Evolutionary conservation across 495 filamentous ascomycete species (phyloP).

Genomic region (Tuber magnatum): DNA sequence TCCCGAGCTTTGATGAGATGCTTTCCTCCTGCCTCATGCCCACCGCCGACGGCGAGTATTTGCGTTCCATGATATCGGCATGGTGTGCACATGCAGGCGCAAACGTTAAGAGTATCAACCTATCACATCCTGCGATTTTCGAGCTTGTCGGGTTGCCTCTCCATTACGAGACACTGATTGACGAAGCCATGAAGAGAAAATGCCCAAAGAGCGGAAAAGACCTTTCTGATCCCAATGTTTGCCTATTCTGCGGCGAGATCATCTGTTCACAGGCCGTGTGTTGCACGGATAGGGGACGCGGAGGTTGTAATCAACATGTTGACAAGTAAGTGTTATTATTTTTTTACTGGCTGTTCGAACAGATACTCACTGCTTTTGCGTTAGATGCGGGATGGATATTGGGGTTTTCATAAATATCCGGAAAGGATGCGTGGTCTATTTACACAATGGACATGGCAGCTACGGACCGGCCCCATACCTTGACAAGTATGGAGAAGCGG

Average conservation of each 20-base stretch:
- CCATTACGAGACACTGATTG: conserved; percentile 85
- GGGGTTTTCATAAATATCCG: conserved; percentile 93
- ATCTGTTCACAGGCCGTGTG: conserved; percentile 92
- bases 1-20: conserved; percentile 76
- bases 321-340: conserved; percentile 58
- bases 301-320: conserved; percentile 86
- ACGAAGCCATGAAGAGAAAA: conserved; percentile 73
- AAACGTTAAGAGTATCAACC: conserved; percentile 23
- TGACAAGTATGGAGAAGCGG: conserved; percentile 88
- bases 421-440: conserved; percentile 82
- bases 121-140: conserved; percentile 83
- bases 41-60: conserved; percentile 31
- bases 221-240: conserved; percentile 78
- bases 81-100: conserved; percentile 59
- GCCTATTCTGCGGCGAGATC: conserved; percentile 90
- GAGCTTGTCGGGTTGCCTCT: conserved; percentile 88
- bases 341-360: background rate
- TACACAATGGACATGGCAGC: conserved; percentile 72
- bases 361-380: conserved; percentile 16
- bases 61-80: conserved; percentile 56
- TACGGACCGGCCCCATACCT: conserved; percentile 87
- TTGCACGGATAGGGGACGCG: conserved; percentile 62
- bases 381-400: conserved; percentile 76
- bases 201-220: conserved; percentile 82
- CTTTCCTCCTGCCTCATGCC: conserved; percentile 43